A percentile compares a stretch with the other conserved stretches of the same genome.
phyloP scores from a whole-genome alignment of 257 asterid genomes.

The Solanum chiquidenum region DNA sequence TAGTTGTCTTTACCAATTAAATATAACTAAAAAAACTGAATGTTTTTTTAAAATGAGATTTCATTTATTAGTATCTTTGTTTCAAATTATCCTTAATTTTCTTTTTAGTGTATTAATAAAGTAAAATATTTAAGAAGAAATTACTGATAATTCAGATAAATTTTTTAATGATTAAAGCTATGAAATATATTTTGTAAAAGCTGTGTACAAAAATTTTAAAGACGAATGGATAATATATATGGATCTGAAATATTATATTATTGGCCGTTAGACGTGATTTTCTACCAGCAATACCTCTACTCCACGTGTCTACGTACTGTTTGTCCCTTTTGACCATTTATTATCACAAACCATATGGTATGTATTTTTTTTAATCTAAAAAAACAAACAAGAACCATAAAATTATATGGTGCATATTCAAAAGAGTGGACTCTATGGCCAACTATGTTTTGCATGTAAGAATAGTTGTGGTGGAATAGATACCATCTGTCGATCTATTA shows the following conservation, averaged over 20 bases:
- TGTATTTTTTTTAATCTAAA: not conserved
- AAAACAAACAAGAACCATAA: not conserved
- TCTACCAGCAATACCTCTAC: not conserved
- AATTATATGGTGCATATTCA: not conserved
- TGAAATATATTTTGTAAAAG: not conserved
- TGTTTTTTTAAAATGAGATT: too few species aligned
- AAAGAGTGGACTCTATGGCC: not conserved
- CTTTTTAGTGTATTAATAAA: not conserved
- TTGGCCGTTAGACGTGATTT: not conserved
- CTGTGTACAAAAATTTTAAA: not conserved
- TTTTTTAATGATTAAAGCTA: not conserved
- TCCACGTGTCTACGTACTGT: not conserved
- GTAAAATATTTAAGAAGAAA: not conserved
- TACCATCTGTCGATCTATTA: accelerated
- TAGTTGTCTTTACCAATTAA: not conserved
- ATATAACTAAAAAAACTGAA: not conserved
- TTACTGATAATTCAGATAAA: not conserved
- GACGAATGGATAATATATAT: not conserved
- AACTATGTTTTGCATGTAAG: not conserved
- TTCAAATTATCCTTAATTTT: not conserved
- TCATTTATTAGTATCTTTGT: not conserved
- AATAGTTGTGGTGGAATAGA: not conserved
- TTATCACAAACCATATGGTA: not conserved
- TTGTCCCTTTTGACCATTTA: not conserved
- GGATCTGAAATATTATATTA: not conserved